phyloP scores from a whole-genome alignment of 179 eudicot species.

The Beta lomatogona region DNA sequence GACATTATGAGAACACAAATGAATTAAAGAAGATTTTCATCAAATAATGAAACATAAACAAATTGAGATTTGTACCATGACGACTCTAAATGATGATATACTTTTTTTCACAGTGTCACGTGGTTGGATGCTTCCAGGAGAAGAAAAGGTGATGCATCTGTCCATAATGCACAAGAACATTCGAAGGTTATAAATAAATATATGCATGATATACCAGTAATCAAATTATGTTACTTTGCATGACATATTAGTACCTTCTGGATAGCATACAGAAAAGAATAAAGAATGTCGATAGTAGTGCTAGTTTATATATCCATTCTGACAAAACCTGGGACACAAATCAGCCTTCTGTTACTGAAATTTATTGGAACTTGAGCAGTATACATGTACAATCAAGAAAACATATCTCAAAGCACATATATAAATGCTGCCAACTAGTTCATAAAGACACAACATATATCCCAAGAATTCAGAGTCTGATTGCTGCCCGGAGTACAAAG shows the following conservation, averaged over 20 bases:
- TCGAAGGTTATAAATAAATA: constrained; percentile 13
- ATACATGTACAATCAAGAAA: not conserved
- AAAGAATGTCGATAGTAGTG: constrained; percentile 41
- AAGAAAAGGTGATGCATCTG: constrained; percentile 43
- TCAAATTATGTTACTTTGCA: not conserved
- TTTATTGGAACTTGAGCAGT: not conserved
- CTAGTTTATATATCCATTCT: constrained; percentile 51
- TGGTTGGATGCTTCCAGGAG: constrained; percentile 31
- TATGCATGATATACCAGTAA: not conserved
- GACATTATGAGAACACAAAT: constrained; percentile 23
- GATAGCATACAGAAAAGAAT: constrained; percentile 44
- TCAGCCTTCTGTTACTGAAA: constrained; percentile 10
- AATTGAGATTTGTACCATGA: constrained; percentile 46
- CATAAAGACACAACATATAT: not conserved
- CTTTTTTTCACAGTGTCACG: constrained; percentile 45
- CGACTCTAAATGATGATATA: constrained; percentile 78
- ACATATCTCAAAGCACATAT: not conserved
- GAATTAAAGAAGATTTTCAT: constrained; percentile 1
- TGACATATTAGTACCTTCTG: constrained; percentile 28
- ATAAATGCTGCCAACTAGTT: not conserved
- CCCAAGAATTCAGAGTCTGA: constrained; percentile 2
- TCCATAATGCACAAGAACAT: constrained; percentile 27
- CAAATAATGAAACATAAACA: constrained; percentile 12
- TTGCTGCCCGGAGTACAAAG: not conserved
- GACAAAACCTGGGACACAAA: constrained; percentile 65